Percentiles rank a stretch among this genome's conserved stretches.
Conservation (phyloP, 345 rosid genomes). For the Trapa incisa region DNA sequence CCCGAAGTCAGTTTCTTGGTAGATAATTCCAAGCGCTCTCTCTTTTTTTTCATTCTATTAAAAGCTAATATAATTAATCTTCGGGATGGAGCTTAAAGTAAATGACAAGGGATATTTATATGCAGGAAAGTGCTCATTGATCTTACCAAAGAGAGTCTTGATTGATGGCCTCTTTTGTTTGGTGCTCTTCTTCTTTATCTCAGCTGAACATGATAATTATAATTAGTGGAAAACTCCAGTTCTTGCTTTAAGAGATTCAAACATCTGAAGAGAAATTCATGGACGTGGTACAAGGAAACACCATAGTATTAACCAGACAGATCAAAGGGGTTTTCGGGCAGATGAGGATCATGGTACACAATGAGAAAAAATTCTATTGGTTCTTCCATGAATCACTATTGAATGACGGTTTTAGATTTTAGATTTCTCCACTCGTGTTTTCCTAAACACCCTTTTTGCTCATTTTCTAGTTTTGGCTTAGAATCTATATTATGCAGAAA, state of each 20-base stretch:
- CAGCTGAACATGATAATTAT: constrained; percentile 32
- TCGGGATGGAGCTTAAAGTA: background rate
- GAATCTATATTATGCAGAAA: too few species aligned
- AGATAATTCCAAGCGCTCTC: background rate
- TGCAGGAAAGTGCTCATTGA: background rate
- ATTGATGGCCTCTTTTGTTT: constrained; percentile 86
- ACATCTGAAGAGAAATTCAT: background rate
- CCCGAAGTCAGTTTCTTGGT: too few species aligned
- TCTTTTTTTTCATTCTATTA: background rate
- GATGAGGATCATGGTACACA: too few species aligned
- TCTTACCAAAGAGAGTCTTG: constrained; percentile 90
- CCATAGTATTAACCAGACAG: too few species aligned
- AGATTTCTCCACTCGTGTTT: background rate
- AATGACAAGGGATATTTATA: background rate
- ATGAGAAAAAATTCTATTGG: background rate
- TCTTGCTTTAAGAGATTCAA: background rate
- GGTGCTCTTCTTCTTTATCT: constrained; percentile 72
- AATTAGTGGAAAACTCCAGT: background rate
- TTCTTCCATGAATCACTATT: background rate
- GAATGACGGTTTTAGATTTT: background rate
- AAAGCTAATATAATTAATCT: background rate
- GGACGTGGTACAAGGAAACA: too few species aligned
- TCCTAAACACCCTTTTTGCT: too few species aligned
- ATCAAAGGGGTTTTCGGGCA: too few species aligned
- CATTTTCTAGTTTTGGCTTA: too few species aligned